Percentiles rank a stretch among this genome's conserved stretches.
phyloP scores from a whole-genome alignment of 108 stramenopile genomes.

The Cyclotella cryptica region DNA sequence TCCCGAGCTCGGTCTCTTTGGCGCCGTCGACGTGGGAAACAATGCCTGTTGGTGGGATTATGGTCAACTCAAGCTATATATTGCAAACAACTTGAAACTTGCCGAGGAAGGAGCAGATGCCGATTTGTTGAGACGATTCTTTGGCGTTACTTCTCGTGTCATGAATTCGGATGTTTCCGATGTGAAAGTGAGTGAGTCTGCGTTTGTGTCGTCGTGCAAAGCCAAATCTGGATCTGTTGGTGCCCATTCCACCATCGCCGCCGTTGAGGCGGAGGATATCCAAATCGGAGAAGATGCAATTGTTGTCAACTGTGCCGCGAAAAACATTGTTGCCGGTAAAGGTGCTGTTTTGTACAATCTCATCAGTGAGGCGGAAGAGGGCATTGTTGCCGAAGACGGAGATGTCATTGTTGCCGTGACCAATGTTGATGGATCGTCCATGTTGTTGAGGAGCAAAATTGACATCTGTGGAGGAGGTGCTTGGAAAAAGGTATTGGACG shows the following conservation, averaged over 20 bases:
- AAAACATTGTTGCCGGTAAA: constrained; percentile 88
- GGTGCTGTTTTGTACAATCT: constrained; percentile 96
- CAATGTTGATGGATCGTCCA: constrained; percentile 70
- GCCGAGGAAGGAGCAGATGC: constrained; percentile 77
- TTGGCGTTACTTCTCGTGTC: constrained; percentile 68
- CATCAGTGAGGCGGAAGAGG: constrained; percentile 80
- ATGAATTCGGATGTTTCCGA: constrained; percentile 62
- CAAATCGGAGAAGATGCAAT: constrained; percentile 91
- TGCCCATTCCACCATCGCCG: constrained; percentile 77
- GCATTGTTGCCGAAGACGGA: constrained; percentile 84
- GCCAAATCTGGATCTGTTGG: constrained; percentile 74
- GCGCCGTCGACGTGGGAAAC: constrained; percentile 96
- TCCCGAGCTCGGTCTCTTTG: constrained; percentile 88
- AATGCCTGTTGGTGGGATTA: constrained; percentile 99
- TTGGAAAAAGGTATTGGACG: constrained; percentile 87
- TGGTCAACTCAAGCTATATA: constrained; percentile 95
- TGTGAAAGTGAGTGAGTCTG: constrained; percentile 57
- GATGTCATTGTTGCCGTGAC: constrained; percentile 94
- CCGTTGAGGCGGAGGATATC: constrained; percentile 76
- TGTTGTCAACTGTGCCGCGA: constrained; percentile 96
- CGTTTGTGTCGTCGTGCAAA: constrained; percentile 76
- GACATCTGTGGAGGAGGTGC: constrained; percentile 88
- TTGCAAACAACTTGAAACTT: constrained; percentile 86
- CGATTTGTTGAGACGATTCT: constrained; percentile 80
- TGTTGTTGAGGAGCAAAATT: constrained; percentile 72